These are phyloP conservation scores for Aspergillus sp. DNA, from an alignment of 2,329 filamentous ascomycete genomes.

Conservation along the genomic window DNA sequence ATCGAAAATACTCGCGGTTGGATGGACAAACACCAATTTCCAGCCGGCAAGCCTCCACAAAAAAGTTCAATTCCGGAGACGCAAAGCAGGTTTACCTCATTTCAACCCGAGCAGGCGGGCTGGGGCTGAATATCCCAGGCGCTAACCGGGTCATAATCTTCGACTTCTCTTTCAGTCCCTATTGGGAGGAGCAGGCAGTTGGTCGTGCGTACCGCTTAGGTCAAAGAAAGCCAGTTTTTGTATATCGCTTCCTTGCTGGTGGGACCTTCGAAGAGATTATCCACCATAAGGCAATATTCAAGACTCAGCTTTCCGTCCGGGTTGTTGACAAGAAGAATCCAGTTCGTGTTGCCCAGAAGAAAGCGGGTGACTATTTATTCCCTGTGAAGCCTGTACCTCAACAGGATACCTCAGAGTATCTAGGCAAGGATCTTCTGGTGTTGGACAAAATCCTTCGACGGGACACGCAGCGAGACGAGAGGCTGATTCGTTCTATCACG, in stretches of 20 bases:
- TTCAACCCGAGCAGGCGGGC: conserved; percentile 79
- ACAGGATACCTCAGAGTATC: conserved; percentile 57
- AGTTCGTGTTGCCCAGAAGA: conserved; percentile 65
- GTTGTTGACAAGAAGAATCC: conserved; percentile 85
- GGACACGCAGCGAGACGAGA: conserved; percentile 23
- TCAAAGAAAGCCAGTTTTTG: conserved; percentile 77
- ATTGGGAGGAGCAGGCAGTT: conserved; percentile 82
- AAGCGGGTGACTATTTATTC: conserved; percentile 61
- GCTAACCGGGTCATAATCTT: conserved; percentile 88
- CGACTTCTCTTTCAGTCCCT: conserved; percentile 81
- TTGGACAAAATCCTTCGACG: conserved; percentile 59
- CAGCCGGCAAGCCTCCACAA: conserved; percentile 66
- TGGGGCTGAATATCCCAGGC: conserved; percentile 81
- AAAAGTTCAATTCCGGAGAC: conserved; percentile 66
- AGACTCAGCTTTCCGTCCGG: conserved; percentile 75
- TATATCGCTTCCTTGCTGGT: conserved; percentile 78
- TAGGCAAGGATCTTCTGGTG: conserved; percentile 63
- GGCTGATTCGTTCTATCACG: conserved; percentile 54
- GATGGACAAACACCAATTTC: conserved; percentile 67
- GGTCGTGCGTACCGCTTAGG: conserved; percentile 85
- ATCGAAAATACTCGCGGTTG: conserved; percentile 61
- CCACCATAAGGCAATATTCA: conserved; percentile 78
- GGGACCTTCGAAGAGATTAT: conserved; percentile 80
- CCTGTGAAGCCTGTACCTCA: conserved; percentile 58
- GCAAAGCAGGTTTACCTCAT: conserved; percentile 71